Base-by-base conservation (phyloP, 2,329 filamentous ascomycete species). In the Incumbomyces lentus region DNA sequence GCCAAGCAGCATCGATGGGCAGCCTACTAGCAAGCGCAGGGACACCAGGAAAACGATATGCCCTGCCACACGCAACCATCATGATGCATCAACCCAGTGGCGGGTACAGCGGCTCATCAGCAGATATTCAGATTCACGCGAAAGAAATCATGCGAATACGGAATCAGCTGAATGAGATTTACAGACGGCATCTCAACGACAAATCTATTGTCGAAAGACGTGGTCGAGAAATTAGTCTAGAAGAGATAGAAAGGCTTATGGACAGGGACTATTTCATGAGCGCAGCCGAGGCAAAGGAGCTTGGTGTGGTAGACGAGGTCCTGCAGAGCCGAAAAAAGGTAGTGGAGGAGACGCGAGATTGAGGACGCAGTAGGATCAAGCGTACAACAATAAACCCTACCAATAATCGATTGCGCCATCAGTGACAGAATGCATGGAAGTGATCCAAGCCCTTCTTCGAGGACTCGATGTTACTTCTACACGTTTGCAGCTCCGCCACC, bases 41-140 rank as follows among this genome's bases (percentile, higher is more conserved):
- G 16, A 79, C 86, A 49, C 74, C 84, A 1, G 88, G 88, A 13
- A 87, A 92, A 65, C 75, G 92, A 32, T 95, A 82, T 64, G 88
- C 86, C 46, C 75, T 98, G 30, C 89, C 89, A n/a, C 89, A 98
- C 64, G 86, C 82, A 57, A 53, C 86, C 44, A 84, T 98, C 60
- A 98, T 98, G 92, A 82, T 98, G 46, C 92, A 98, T 68, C 92
- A 98, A 64, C 92, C 93, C 1, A 81, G 84, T 2, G 90, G 90
- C 39, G 80, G 80, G 2, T 82, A 81, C 58, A 71, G 70, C 36
- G 80, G 80, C 11, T 79, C 82, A 54, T 80, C 80, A 26, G 75
- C 68, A 29, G 92, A 98, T 60, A 96, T 98, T 54, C 77, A 94
- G 40, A 96, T 98, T 52, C 94, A 98, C 62, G 92, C 92, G 4